These are phyloP conservation scores for Trichophyton mentagrophytes DNA, from an alignment of 2,329 filamentous ascomycete genomes.

Conservation along the genomic window DNA sequence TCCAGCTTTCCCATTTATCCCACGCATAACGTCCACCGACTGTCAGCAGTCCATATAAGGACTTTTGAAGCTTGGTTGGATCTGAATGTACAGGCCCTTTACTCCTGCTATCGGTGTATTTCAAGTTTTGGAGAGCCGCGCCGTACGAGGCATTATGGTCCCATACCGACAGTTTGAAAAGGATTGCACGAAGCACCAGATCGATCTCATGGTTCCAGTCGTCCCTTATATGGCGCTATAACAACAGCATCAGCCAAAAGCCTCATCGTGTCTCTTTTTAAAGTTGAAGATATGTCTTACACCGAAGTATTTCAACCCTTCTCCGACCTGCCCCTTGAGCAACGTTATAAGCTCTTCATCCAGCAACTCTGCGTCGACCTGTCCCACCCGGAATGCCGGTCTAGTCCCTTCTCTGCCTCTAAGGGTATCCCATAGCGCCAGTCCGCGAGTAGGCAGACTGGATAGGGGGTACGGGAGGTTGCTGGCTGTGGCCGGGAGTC, in stretches of 20 bases:
- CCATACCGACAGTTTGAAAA: constrained; percentile 96
- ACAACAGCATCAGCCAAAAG: constrained; percentile 6
- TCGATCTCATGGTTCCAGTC: constrained; percentile 81
- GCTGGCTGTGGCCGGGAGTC: constrained; percentile 41
- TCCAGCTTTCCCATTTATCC: constrained; percentile 82
- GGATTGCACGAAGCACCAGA: constrained; percentile 57
- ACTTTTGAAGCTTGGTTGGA: constrained; percentile 73
- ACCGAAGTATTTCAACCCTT: constrained; percentile 77
- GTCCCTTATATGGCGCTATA: constrained; percentile 54
- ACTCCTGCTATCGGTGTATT: constrained; percentile 71
- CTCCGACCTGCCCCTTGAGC: constrained; percentile 71
- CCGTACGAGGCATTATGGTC: constrained; percentile 93
- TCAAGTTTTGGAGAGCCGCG: constrained; percentile 79
- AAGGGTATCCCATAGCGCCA: constrained; percentile 55
- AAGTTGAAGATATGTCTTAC: constrained; percentile 31
- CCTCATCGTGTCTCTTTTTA: not conserved
- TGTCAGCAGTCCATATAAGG: constrained; percentile 68
- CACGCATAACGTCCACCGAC: constrained; percentile 82
- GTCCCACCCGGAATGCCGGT: constrained; percentile 83
- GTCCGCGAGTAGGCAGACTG: constrained; percentile 32
- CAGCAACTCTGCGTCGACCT: constrained; percentile 88
- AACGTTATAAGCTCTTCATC: constrained; percentile 86
- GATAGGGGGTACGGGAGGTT: constrained; percentile 52
- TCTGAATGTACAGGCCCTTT: constrained; percentile 49
- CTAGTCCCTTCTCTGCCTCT: constrained; percentile 63